phyloP scores from a whole-genome alignment of 345 rosid genomes.

The Camelina hispida region DNA sequence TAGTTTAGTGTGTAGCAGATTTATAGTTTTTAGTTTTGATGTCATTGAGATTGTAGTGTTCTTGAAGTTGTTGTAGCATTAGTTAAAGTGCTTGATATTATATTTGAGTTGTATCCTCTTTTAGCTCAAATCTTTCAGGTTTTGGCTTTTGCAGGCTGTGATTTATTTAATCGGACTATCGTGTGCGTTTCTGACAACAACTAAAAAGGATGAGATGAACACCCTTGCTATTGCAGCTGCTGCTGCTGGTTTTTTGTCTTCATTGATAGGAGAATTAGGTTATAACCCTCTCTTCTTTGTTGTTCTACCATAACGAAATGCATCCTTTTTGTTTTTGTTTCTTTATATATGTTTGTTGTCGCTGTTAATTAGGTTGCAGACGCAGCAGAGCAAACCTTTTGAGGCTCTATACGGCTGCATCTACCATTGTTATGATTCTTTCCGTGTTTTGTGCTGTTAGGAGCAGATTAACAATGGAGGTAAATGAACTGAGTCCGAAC shows the following conservation, averaged over 20 bases:
- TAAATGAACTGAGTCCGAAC: slow-evolving; percentile 18
- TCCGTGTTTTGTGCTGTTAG: slow-evolving; percentile 47
- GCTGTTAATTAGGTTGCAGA: slow-evolving; percentile 58
- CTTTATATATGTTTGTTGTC: slow-evolving; percentile 13
- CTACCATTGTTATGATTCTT: slow-evolving; percentile 47
- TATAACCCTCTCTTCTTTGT: neutral
- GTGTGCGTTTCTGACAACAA: slow-evolving; percentile 40
- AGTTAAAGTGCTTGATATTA: neutral
- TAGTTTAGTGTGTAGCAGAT: slow-evolving; percentile 1
- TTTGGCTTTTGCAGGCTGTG: slow-evolving; percentile 48
- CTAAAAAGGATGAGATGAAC: slow-evolving; percentile 33
- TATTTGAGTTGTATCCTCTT: neutral
- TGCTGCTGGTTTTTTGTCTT: slow-evolving; percentile 50
- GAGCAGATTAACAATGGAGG: slow-evolving; percentile 55
- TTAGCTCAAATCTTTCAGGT: slow-evolving; percentile 9
- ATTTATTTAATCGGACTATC: slow-evolving; percentile 49
- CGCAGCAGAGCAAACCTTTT: slow-evolving; percentile 57
- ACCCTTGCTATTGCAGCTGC: slow-evolving; percentile 48
- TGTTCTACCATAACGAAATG: neutral
- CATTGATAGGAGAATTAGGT: slow-evolving; percentile 72
- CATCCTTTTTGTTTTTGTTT: slow-evolving; percentile 13
- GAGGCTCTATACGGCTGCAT: slow-evolving; percentile 51
- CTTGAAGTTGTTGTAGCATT: slow-evolving; percentile 7
- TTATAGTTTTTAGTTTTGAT: neutral
- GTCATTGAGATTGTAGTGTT: slow-evolving; percentile 5